Percentiles rank a stretch among this genome's conserved stretches.
phyloP scores from a whole-genome alignment of 768 basidiomycete species.

The Scleroderma bovista region DNA sequence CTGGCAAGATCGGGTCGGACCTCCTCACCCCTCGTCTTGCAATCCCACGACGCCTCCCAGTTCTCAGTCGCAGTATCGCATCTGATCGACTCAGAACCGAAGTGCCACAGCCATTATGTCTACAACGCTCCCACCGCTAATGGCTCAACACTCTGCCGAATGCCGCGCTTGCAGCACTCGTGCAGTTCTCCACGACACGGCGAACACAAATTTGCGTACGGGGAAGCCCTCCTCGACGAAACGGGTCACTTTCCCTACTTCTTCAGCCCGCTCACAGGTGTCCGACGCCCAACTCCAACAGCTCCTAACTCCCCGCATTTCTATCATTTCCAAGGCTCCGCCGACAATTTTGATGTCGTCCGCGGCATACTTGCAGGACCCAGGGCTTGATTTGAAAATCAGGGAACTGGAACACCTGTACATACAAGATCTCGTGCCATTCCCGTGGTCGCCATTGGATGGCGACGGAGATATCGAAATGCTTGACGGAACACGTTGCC shows the following conservation, averaged over 20 bases:
- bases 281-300: slow-evolving; percentile 5
- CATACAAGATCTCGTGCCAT: slow-evolving; percentile 31
- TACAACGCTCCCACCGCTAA: slow-evolving; percentile 1
- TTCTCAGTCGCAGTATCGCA: slow-evolving; percentile 5
- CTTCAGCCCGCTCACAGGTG: slow-evolving; percentile 9
- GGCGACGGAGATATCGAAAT: slow-evolving; percentile 19
- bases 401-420: slow-evolving; percentile 21
- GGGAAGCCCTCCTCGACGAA: slow-evolving; percentile 7
- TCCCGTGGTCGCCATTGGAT: slow-evolving; percentile 27
- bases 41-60: slow-evolving; percentile 2
- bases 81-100: slow-evolving; percentile 7
- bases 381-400: background rate
- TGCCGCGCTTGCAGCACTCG: slow-evolving; percentile 8
- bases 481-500: slow-evolving; percentile 21
- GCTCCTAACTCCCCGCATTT: slow-evolving; percentile 14
- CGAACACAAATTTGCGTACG: slow-evolving; percentile 13
- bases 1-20: slow-evolving; percentile 15
- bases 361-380: slow-evolving; percentile 24
- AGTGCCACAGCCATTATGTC: slow-evolving; percentile 6
- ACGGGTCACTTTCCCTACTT: slow-evolving; percentile 12
- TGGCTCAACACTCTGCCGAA: background rate
- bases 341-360: slow-evolving; percentile 36
- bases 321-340: slow-evolving; percentile 27
- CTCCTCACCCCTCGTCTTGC: slow-evolving; percentile 13
- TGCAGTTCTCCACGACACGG: slow-evolving; percentile 20